phyloP scores from a whole-genome alignment of 129 eudicot species.

The Flaveria sonorensis region DNA sequence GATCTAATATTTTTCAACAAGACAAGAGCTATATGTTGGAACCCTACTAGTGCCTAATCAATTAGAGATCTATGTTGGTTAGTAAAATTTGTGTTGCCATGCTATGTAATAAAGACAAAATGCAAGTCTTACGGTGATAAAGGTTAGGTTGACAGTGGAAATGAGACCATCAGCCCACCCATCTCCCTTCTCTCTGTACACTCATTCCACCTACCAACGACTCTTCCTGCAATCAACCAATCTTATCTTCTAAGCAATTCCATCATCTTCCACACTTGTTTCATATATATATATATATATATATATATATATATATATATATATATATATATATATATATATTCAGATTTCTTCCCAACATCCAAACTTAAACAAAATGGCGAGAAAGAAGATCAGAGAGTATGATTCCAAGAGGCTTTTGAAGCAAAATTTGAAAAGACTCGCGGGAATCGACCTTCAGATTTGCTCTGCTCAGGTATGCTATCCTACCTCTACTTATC shows the following conservation, averaged over 20 bases:
- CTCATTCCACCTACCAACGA: slow-evolving; percentile 9
- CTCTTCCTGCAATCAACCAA: neutral
- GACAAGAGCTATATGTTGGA: too few relatives aligned
- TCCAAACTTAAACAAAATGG: slow-evolving; percentile 32
- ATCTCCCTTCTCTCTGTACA: neutral
- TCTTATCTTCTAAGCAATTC: slow-evolving; percentile 18
- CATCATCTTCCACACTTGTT: neutral
- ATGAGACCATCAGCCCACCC: slow-evolving; percentile 11
- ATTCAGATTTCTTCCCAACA: neutral
- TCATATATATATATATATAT: too few relatives aligned
- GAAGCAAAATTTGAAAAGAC: slow-evolving; percentile 61
- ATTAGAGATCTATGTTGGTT: too few relatives aligned
- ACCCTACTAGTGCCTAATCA: too few relatives aligned
- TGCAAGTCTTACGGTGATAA: too few relatives aligned
- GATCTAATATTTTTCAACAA: too few relatives aligned
- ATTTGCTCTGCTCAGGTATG: slow-evolving; percentile 70
- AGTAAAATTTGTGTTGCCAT: too few relatives aligned
- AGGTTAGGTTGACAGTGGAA: too few relatives aligned
- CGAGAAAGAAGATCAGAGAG: slow-evolving; percentile 81
- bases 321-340: too few relatives aligned
- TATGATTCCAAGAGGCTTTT: slow-evolving; percentile 74
- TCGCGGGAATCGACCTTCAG: slow-evolving; percentile 52
- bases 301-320: too few relatives aligned
- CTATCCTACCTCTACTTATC: neutral
- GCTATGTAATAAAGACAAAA: too few relatives aligned